Evolutionary conservation across 352 stramenopile species (phyloP).

Genomic region (Phytopythium kandeliae): DNA sequence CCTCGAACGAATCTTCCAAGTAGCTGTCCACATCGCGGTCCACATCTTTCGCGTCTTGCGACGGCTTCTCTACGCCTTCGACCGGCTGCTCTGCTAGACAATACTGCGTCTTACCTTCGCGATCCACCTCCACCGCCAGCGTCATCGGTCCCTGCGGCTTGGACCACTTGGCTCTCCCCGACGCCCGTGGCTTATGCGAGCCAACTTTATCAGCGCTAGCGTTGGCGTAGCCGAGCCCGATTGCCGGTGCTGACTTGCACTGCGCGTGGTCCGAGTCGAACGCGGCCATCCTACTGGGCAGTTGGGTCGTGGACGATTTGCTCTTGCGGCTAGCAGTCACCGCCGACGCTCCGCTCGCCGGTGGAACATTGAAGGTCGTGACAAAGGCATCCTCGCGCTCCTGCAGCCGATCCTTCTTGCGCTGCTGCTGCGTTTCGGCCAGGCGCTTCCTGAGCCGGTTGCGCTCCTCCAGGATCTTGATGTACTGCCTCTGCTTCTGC

Average conservation of each 20-base stretch:
- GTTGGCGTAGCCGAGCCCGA: slow-evolving; percentile 19
- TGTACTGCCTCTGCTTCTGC: slow-evolving; percentile 78
- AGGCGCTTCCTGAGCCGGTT: slow-evolving; percentile 81
- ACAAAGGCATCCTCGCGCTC: slow-evolving; percentile 73
- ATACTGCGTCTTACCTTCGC: slow-evolving; percentile 27
- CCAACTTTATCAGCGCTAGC: slow-evolving; percentile 6
- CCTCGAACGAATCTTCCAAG: slow-evolving; percentile 80
- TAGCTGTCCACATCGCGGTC: slow-evolving; percentile 50
- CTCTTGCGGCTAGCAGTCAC: slow-evolving; percentile 24
- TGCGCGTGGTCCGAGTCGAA: slow-evolving; percentile 15
- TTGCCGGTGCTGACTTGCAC: slow-evolving; percentile 40
- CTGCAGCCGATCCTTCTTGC: slow-evolving; percentile 42
- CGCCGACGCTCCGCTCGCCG: slow-evolving; percentile 6
- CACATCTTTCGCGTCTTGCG: slow-evolving; percentile 8
- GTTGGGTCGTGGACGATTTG: slow-evolving; percentile 33
- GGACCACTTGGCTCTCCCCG: slow-evolving; percentile 47
- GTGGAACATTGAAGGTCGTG: slow-evolving; percentile 71
- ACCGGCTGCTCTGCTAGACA: slow-evolving; percentile 17
- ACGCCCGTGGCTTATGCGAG: neutral
- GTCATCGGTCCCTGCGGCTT: slow-evolving; percentile 37
- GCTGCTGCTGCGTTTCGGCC: slow-evolving; percentile 43
- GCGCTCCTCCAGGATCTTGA: slow-evolving; percentile 79
- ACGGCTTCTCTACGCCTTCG: neutral
- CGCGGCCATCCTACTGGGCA: slow-evolving; percentile 23
- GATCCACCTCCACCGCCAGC: slow-evolving; percentile 24